Base-by-base conservation (phyloP, 2,329 filamentous ascomycete genomes). In the Curvularia hawaiiensis region DNA sequence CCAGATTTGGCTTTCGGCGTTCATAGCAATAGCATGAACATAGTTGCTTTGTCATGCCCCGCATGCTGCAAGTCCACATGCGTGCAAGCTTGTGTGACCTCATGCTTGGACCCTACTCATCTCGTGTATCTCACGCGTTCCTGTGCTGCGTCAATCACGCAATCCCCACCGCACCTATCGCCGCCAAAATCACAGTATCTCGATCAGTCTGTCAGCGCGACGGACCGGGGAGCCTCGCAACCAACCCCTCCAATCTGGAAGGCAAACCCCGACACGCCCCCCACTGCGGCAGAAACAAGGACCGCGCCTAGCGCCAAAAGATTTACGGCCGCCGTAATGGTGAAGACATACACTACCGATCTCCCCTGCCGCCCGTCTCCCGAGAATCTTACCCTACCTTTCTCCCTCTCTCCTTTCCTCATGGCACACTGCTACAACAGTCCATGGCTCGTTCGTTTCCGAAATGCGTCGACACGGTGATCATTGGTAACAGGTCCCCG, bases 401-500 rank as follows among this genome's bases (percentile, higher is more conserved):
- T 43, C 43, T 53, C 44, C 41, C 22, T 43, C 40, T 53, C 43
- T 43, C 44, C 9, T 28, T 64, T 61, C 66, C 65, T 61, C 67
- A 75, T 76, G 72, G 73, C 71, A 66, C 57, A 64, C 61, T 59
- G 60, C 49, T 55, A 56, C 57, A 67, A 65, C 61, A 68, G 66
- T 74, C 70, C 70, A 78, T 78, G 76, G 75, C 76, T 67, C 62
- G 60, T 52, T 62, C 63, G 58, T 64, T 75, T 58, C 74, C 75
- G 54, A 63, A 67, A 69, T 71, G 65, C 65, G 74, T 77, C 62
- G 75, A 78, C 64, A 77, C 75, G 55, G 73, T 77, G 62, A 75
- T 78, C 61, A 72, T 77, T 60, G 75, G 75, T 77, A 60, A 22
- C 60, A 3, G 12, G 12, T 26, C 18, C 33, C n/a, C 14, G 46